Evolutionary conservation across 1,139 yeast genomes (phyloP), one percentile per base, ranked within the genome.

Genomic region (Candida labiduridarum): DNA sequence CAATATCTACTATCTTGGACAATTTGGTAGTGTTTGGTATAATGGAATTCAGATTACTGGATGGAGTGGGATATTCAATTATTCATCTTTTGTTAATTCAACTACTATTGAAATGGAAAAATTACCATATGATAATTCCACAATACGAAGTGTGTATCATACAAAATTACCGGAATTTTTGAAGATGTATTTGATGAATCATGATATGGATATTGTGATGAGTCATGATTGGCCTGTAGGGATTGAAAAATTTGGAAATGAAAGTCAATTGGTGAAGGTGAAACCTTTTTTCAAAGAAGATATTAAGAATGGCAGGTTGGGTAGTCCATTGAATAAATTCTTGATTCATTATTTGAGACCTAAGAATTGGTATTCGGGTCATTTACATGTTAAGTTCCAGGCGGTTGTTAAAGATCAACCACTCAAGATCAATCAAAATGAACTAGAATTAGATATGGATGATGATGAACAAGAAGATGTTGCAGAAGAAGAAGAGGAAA

Each of bases 221-320:
- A 81, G 89, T 44, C 99, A 94, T 65, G 99, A 94, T 68, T 94
- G 99, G 99, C 99, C 99, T 0, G 83, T 78, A 45, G 89, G 89
- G 2, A 84, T 91, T 15, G 89, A 80, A 44, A 70, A 82, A 15
- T 69, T 79, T 63, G 99, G 98, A 0, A 67, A 89, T 60, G 42
- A 74, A 10, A 52, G 62, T 0, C 55, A 59, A 35, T 68, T 94
- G 15, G 59, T 94, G 29, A 65, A 63, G 27, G 56, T 60, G 22
- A 94, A 95, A 64, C 90, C 87, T 0, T 88, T 78, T 61, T 89
- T 94, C 63, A 74, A 70, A 53, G 61, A 62, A 1, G 98, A 94
- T 64, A 78, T 91, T 1, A 68, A 74, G 1, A 70, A 68, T 2
- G 83, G 84, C 1, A 69, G 70, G 25, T 69, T 94, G 48, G 99